These are phyloP conservation scores for Tricholoma terreum DNA, from an alignment of 768 basidiomycete species.

Conservation along the genomic window DNA sequence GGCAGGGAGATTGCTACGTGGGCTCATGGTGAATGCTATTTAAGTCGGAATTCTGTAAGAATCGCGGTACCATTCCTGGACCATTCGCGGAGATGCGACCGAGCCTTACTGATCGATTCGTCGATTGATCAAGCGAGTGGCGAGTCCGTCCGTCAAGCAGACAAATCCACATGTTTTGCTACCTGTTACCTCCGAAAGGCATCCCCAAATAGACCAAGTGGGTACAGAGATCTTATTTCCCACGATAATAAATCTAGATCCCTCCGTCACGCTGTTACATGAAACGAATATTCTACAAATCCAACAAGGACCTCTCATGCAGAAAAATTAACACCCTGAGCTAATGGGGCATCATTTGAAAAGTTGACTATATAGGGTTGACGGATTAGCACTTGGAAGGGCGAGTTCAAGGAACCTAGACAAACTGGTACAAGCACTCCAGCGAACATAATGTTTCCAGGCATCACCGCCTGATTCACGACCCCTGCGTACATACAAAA, in stretches of 20 bases:
- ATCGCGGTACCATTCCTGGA: neutral
- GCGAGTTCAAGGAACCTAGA: neutral
- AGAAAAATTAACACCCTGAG: slow-evolving; percentile 88
- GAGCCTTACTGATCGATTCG: neutral
- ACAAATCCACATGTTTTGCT: slow-evolving; percentile 1
- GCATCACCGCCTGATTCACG: slow-evolving; percentile 96
- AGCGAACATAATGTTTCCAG: slow-evolving; percentile 97
- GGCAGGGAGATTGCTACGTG: slow-evolving; percentile 12
- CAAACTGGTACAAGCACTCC: slow-evolving; percentile 81
- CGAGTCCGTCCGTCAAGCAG: neutral
- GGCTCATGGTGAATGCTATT: slow-evolving; percentile 1
- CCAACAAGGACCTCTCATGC: slow-evolving; percentile 25
- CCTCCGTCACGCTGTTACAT: neutral
- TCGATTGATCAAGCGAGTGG: neutral
- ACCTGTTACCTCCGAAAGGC: neutral
- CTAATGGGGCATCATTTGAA: slow-evolving; percentile 83
- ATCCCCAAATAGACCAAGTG: neutral
- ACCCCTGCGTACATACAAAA: slow-evolving; percentile 53
- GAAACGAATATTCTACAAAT: neutral
- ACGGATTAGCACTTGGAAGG: slow-evolving; percentile 6
- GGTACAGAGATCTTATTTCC: neutral
- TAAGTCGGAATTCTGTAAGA: neutral
- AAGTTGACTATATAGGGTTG: slow-evolving; percentile 64
- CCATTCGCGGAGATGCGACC: neutral
- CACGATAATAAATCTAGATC: slow-evolving; percentile 2